Base-by-base conservation (phyloP, 495 filamentous ascomycete species). In the Podospora australis region DNA sequence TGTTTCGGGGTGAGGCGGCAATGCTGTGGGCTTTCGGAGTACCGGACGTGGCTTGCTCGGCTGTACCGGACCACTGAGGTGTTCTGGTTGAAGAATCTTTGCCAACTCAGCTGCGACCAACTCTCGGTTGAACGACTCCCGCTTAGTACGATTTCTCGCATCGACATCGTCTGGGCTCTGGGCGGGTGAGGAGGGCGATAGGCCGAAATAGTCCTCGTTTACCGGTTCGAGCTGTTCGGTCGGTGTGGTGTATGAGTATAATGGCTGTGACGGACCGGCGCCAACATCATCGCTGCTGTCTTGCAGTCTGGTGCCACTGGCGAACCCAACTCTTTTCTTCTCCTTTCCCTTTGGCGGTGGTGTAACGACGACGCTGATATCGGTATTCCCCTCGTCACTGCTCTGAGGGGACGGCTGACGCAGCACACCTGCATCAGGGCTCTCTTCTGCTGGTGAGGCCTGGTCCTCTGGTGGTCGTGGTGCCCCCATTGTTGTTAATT, bases 271-370 rank as follows among this genome's bases (percentile, higher is more conserved):
- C 19, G 40, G 40, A 34, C 22, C 41, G 24, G 14, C 20, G 13
- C 3, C 22, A 10, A 17, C 21, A 25, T 39, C 43, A 11, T 26
- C n/a, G 16, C 11, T 29, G 38, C 20, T 19, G 23, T 44, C 3
- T 3, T 46, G 25, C 22, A 29, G 19, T 16, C 51, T 39, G 2
- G 20, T 46, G 36, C 54, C 54, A 21, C 50, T 53, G 3, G 46
- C 50, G 21, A 66, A 66, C 8, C 58, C 63, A 17, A 66, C 63
- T 29, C 46, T 53, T 43, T 66, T 66, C 50, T 63, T 66, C 50
- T 63, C 63, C 44, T 48, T 66, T 20, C 46, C 50, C 35, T 50
- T 63, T 30, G 47, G 44, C 11, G 44, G 50, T 14, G 39, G 50
- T 11, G 22, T 13, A n/a, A 20, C 40, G 10, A 50, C 47, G 2